Base-by-base conservation (phyloP, 2,329 filamentous ascomycete genomes). In the Colletotrichum coccodes region DNA sequence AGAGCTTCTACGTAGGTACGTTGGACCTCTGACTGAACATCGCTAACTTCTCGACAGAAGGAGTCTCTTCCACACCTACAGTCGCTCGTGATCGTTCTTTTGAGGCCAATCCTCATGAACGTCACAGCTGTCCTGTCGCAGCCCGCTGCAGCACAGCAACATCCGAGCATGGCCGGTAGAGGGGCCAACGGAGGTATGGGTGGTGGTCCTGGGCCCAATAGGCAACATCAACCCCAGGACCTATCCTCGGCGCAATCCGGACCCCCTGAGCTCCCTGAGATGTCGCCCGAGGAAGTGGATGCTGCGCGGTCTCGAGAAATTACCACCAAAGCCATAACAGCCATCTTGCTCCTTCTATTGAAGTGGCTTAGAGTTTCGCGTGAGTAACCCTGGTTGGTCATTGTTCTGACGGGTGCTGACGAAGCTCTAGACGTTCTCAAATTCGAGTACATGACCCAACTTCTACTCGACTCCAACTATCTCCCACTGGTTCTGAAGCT, bases 281-380 rank as follows among this genome's bases (percentile, higher is more conserved):
- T 83, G 14, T 83, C 88, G 0, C 83, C 90, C 4, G 94, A 97
- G 68, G 94, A 98, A 74, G 81, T 97, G 18, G 95, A 98, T 78
- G 90, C 91, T 46, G 87, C 93, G 62, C 88, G 97, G 57, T 91
- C 90, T 18, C 89, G 95, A 64, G 96, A 99, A 79, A 95, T 99
- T 59, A 92, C 92, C 14, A 90, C 92, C 30, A 98, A 98, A 80
- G 95, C 95, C 0, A 91, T 97, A 26, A 96, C 94, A n/a, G 95
- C 93, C 1, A 92, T 94, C 63, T 82, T 99, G 32, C 83, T 99
- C 32, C 84, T 97, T n/a, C 81, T 98, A 50, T 78, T 98, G 70
- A 99, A 98, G 80, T 99, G 96, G 96, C 92, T 98, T 75, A 97
- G 97, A 78, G 85, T 97, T 61, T 98, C 94, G 66, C 96, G 94